Evolutionary conservation across 805 yeast genomes (phyloP), one percentile per base, ranked within the genome.

Genomic region (Myxozyma monticola): DNA sequence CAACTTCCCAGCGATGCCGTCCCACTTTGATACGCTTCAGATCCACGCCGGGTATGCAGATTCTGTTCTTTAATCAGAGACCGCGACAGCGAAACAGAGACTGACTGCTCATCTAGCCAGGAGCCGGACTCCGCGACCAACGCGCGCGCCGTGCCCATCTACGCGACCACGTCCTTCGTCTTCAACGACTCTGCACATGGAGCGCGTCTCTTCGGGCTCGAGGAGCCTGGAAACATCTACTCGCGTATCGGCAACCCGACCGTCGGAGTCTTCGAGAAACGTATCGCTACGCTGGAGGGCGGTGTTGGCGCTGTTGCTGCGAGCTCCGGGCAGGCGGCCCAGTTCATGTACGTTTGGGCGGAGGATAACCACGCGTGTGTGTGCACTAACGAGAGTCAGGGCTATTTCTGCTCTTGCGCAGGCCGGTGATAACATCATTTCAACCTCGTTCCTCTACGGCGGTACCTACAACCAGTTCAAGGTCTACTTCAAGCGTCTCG

Each of bases 301-400:
- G 99, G 98, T 65, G 83, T 82, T 44, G 95, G 85, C 52, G 98
- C 96, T 3, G 71, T 91, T 48, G 95, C 96, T 5, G 84, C 85
- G 22, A 70, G 95, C 20, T 89, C 97, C n/a, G 99, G 99, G 56
- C 96, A 90, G 72, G 91, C 97, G 47, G 97, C 98, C 24, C 96
- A 90, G 69, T 80, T 88, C 60, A 66, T 57, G 60, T 49, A 15
- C 2, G 51, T 31, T 15, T 4, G 8, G 10, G n/a, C n/a, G n/a
- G n/a, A n/a, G n/a, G n/a, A n/a, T n/a, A n/a, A n/a, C n/a, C n/a
- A n/a, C n/a, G n/a, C n/a, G n/a, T n/a, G n/a, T n/a, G n/a, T n/a
- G n/a, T n/a, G n/a, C n/a, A n/a, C n/a, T 91, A 50, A 79, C 93
- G 5, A 47, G n/a, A n/a, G n/a, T n/a, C n/a, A 53, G 57, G 49